Evolutionary conservation across 2,329 filamentous ascomycete genomes (phyloP).

Genomic region (Aspergillus versicolor): DNA sequence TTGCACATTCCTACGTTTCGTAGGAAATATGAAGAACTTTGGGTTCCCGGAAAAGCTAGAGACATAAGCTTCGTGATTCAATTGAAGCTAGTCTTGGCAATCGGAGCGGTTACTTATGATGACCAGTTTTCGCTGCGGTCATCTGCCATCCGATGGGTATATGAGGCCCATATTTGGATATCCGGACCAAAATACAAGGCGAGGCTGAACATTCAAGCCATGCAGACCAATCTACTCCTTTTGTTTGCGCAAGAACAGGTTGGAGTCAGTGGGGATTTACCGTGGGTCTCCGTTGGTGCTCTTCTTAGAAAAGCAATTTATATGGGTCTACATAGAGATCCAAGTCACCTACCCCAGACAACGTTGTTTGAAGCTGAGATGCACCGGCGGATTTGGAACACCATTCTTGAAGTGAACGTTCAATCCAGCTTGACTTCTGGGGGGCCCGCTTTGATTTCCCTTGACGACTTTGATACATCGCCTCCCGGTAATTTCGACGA

Average conservation of each 20-base stretch:
- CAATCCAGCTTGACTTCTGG: slow-evolving; percentile 39
- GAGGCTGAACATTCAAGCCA: slow-evolving; percentile 48
- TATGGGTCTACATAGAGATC: slow-evolving; percentile 44
- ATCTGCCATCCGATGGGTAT: slow-evolving; percentile 55
- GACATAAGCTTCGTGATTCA: slow-evolving; percentile 53
- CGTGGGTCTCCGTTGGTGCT: slow-evolving; percentile 41
- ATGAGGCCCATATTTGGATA: slow-evolving; percentile 58
- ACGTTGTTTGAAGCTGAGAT: slow-evolving; percentile 24
- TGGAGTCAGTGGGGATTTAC: slow-evolving; percentile 34
- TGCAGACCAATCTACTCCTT: slow-evolving; percentile 48
- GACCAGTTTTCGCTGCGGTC: slow-evolving; percentile 51
- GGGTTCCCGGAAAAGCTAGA: slow-evolving; percentile 32
- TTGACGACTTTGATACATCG: slow-evolving; percentile 37
- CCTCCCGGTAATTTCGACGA: slow-evolving; percentile 43
- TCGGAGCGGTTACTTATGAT: slow-evolving; percentile 55
- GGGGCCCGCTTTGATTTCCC: slow-evolving; percentile 34
- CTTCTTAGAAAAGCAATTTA: slow-evolving; percentile 40
- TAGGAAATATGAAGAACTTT: slow-evolving; percentile 55
- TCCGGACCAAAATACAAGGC: slow-evolving; percentile 56
- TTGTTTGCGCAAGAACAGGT: slow-evolving; percentile 39
- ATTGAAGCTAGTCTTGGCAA: slow-evolving; percentile 58
- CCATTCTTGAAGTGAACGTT: slow-evolving; percentile 37
- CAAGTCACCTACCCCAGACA: slow-evolving; percentile 28
- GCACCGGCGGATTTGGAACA: slow-evolving; percentile 32
- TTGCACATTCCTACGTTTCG: slow-evolving; percentile 58